Base-by-base conservation (phyloP, 2,329 filamentous ascomycete species). In the Hypoxylon sp. region DNA sequence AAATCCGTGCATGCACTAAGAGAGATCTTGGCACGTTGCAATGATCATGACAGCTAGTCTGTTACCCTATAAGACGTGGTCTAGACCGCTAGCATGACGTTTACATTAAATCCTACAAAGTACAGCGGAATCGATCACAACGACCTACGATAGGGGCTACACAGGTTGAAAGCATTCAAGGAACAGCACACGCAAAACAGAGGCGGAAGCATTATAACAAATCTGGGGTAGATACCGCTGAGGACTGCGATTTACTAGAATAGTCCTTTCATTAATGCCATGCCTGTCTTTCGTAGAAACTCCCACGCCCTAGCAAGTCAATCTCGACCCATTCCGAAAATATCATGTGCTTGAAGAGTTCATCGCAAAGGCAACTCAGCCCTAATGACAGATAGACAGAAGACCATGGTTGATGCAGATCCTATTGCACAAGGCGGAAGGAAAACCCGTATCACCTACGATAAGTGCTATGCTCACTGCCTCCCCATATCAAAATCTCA, bases 391-490 rank as follows among this genome's bases (percentile, higher is more conserved):
- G 68, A 65, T 59, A 58, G 68, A 61, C 60, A 65, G 69, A 57
- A 57, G 59, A 72, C 70, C 63, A 63, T 68, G 65, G 69, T 61
- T 65, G 69, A 70, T 70, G 65, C 66, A 69, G 60, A 62, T 70
- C 62, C 65, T 64, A 70, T 69, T 70, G 70, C 64, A 62, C 65
- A 68, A 57, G 62, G 64, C 65, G 63, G 58, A 70, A 68, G 61
- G 62, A 65, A 69, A 53, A 56, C 57, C 58, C 64, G 44, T 55
- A 17, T 56, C 59, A 61, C 59, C 68, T 59, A 67, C 56, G 48
- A 55, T 60, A 68, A 61, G 57, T 61, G 59, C 57, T 55, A 56
- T 66, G 63, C 55, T 59, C 54, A 64, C 28, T 56, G 50, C 53
- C 43, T 57, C 47, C 56, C 32, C 30, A 30, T 62, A 53, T 56